Percentiles rank a stretch among this genome's conserved stretches.
Evolutionary conservation across 1,139 yeast species (phyloP).

Genomic region (Debaryomyces nepalensis): DNA sequence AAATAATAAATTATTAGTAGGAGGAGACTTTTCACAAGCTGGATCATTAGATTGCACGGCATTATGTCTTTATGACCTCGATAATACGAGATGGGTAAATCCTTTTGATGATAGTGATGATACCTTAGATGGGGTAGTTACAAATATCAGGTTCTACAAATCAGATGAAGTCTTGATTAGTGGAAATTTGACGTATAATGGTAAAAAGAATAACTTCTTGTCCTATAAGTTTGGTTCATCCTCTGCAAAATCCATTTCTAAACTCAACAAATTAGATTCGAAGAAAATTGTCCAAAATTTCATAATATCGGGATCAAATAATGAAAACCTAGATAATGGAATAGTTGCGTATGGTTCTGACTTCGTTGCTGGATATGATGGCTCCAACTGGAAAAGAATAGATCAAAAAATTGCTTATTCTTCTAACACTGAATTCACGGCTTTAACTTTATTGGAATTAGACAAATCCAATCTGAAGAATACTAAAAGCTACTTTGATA

Average conservation of each 20-base stretch:
- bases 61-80: conserved; percentile 69
- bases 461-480: conserved; percentile 30
- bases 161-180: conserved; percentile 58
- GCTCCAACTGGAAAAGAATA: conserved; percentile 48
- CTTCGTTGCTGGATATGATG: conserved; percentile 55
- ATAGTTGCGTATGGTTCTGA: conserved; percentile 60
- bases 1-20: conserved; percentile 62
- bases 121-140: conserved; percentile 56
- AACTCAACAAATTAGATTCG: conserved; percentile 33
- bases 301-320: conserved; percentile 53
- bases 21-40: conserved; percentile 72
- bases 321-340: conserved; percentile 49
- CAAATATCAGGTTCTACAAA: conserved; percentile 57
- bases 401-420: conserved; percentile 41
- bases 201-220: conserved; percentile 43
- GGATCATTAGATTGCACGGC: conserved; percentile 64
- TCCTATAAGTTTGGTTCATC: conserved; percentile 54
- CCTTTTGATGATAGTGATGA: conserved; percentile 48
- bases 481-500: conserved; percentile 41
- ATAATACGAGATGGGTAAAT: conserved; percentile 57
- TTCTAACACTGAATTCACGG: conserved; percentile 37
- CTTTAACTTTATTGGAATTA: conserved; percentile 39
- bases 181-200: conserved; percentile 59
- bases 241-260: conserved; percentile 24
- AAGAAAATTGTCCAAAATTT: conserved; percentile 51